Evolutionary conservation across 2,329 filamentous ascomycete genomes (phyloP).

Genomic region (Capronia americana): DNA sequence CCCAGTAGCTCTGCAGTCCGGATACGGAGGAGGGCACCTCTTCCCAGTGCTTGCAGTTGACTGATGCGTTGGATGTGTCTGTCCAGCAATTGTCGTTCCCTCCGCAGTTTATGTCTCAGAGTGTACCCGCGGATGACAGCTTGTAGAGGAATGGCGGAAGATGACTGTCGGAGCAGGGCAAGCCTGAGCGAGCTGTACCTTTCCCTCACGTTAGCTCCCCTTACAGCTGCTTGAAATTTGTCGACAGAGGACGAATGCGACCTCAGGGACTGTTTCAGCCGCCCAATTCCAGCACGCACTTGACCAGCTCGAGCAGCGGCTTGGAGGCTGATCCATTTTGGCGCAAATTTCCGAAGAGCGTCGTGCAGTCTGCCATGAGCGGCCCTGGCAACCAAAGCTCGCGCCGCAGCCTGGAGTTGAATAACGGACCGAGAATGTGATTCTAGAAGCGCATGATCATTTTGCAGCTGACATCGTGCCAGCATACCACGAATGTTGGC

Average conservation of each 20-base stretch:
- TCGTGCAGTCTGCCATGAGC: constrained; percentile 49
- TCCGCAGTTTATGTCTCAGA: constrained; percentile 44
- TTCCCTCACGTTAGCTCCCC: constrained; percentile 55
- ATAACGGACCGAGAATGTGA: constrained; percentile 53
- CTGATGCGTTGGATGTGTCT: constrained; percentile 44
- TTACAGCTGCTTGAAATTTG: constrained; percentile 59
- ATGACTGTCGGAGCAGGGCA: constrained; percentile 64
- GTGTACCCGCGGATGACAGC: constrained; percentile 54
- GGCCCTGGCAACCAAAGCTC: constrained; percentile 46
- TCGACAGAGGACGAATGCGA: constrained; percentile 53
- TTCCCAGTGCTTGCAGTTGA: constrained; percentile 49
- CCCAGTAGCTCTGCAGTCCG: constrained; percentile 63
- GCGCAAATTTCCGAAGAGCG: constrained; percentile 50
- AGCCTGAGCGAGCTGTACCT: constrained; percentile 52
- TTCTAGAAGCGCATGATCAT: constrained; percentile 30
- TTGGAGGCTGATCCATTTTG: constrained; percentile 54
- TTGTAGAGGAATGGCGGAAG: constrained; percentile 68
- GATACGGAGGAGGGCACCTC: constrained; percentile 51
- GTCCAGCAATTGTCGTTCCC: constrained; percentile 44
- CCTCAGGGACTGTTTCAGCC: constrained; percentile 49
- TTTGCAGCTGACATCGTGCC: constrained; percentile 25
- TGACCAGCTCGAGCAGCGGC: constrained; percentile 52
- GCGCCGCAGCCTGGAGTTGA: constrained; percentile 46
- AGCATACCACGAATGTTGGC: constrained; percentile 67
- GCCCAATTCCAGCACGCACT: constrained; percentile 44